A percentile compares a stretch with the other conserved stretches of the same genome.
Conservation (phyloP, 257 asterid genomes). For the Rehmannia glutinosa region DNA sequence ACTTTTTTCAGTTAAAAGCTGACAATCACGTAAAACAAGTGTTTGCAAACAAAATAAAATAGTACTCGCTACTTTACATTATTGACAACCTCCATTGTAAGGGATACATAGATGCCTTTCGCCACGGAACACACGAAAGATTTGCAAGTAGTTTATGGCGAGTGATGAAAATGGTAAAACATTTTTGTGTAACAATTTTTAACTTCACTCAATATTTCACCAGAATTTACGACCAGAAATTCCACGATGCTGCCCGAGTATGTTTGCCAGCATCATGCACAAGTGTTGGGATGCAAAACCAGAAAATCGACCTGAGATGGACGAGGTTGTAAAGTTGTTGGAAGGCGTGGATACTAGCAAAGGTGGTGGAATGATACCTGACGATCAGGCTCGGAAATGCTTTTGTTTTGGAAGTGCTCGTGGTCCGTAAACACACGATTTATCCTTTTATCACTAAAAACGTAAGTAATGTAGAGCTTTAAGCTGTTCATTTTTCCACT, state of each 20-base stretch:
- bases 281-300: constrained; percentile 54
- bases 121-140: too few relatives aligned
- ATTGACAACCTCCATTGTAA: too few relatives aligned
- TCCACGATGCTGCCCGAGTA: constrained; percentile 55
- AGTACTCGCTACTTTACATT: too few relatives aligned
- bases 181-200: background rate
- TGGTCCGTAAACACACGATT: constrained; percentile 47
- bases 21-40: too few relatives aligned
- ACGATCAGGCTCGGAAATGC: constrained; percentile 39
- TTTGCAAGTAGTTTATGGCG: too few relatives aligned
- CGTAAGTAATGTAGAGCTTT: too few relatives aligned
- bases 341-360: constrained; percentile 50
- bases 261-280: constrained; percentile 42
- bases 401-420: constrained; percentile 28
- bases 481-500: too few relatives aligned
- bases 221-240: constrained; percentile 48
- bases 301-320: constrained; percentile 49
- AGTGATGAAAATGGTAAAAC: too few relatives aligned
- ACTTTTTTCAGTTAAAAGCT: too few relatives aligned
- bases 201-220: background rate
- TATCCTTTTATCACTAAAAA: too few relatives aligned
- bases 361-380: constrained; percentile 63
- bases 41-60: too few relatives aligned
- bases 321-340: constrained; percentile 44
- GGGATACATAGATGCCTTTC: too few relatives aligned